phyloP scores from a whole-genome alignment of 495 filamentous ascomycete species.

The Trichoderma erinaceum region DNA sequence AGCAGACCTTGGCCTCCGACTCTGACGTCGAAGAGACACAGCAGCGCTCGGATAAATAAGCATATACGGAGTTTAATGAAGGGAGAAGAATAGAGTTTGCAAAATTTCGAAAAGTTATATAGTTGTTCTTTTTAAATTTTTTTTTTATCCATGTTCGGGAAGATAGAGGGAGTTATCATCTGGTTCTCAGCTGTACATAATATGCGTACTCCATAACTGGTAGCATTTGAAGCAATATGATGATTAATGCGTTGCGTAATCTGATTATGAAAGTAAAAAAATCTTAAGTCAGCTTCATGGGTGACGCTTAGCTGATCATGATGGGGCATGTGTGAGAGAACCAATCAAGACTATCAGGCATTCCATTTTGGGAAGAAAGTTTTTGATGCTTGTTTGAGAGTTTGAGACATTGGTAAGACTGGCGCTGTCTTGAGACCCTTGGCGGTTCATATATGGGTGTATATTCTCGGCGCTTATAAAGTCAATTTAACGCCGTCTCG shows the following conservation, averaged over 20 bases:
- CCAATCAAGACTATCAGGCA: neutral
- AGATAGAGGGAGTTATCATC: neutral
- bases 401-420: too few relatives aligned
- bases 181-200: neutral
- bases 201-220: neutral
- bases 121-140: neutral
- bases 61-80: neutral
- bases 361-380: neutral
- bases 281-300: too few relatives aligned
- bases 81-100: neutral
- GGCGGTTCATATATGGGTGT: too few relatives aligned
- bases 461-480: too few relatives aligned
- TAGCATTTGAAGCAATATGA: neutral
- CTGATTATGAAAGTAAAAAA: neutral
- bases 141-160: neutral
- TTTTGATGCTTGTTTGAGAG: too few relatives aligned
- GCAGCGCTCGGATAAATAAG: neutral
- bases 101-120: neutral
- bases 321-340: neutral
- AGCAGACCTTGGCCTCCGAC: conserved; percentile 41
- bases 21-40: conserved; percentile 20
- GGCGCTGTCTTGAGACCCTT: too few relatives aligned
- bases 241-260: neutral
- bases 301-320: neutral
- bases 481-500: too few relatives aligned